These are phyloP conservation scores for Corynascus novoguineensis DNA, from an alignment of 495 filamentous ascomycete species.

Conservation along the genomic window DNA sequence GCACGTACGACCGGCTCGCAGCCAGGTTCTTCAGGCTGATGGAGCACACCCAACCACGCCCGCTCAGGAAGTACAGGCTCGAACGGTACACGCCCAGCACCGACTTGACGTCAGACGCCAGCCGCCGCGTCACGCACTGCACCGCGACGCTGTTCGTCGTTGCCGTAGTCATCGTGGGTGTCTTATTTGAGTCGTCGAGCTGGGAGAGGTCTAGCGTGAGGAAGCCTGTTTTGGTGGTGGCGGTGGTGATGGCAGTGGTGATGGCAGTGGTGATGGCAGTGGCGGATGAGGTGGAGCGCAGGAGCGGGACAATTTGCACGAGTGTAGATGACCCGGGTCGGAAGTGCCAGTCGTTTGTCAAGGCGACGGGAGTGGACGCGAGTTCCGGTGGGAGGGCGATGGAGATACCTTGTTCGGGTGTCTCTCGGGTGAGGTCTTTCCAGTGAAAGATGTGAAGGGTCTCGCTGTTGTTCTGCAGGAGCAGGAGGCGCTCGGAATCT, in stretches of 20 bases:
- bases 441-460: conserved; percentile 15
- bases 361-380: background rate
- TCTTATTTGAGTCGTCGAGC: background rate
- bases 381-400: conserved; percentile 9
- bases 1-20: conserved; percentile 3
- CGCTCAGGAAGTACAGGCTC: conserved; percentile 18
- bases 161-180: background rate
- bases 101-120: conserved; percentile 3
- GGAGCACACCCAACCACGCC: conserved; percentile 22
- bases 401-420: conserved; percentile 3
- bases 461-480: conserved; percentile 5
- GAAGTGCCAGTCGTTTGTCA: conserved; percentile 15
- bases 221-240: conserved; percentile 13
- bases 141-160: background rate
- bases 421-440: conserved; percentile 5
- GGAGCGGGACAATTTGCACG: conserved; percentile 6
- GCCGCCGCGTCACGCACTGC: background rate
- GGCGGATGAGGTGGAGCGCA: background rate
- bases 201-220: conserved; percentile 13
- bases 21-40: conserved; percentile 13
- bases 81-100: conserved; percentile 16
- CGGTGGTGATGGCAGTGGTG: no score
- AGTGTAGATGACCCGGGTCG: conserved; percentile 7
- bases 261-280: no score
- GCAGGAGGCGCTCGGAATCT: conserved; percentile 5